Evolutionary conservation across 2,329 filamentous ascomycete species (phyloP).

Genomic region (Ramichloridium luteum): DNA sequence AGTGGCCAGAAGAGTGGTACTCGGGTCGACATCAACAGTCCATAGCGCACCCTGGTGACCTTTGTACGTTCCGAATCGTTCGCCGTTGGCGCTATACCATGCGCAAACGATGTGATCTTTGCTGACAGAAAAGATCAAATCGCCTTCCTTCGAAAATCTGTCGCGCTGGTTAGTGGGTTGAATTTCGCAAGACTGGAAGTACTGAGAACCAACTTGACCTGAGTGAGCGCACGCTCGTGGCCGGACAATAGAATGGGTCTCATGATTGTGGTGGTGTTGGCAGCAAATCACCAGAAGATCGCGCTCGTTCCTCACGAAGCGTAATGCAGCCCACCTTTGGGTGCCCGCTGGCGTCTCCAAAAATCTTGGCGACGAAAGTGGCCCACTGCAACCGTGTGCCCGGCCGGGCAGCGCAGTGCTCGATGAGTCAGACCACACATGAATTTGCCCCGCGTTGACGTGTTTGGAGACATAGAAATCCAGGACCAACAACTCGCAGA

Average conservation of each 20-base stretch:
- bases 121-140: conserved; percentile 87
- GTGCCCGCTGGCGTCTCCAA: no score
- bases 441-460: no score
- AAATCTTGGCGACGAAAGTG: no score
- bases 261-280: conserved; percentile 50
- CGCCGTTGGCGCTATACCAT: conserved; percentile 96
- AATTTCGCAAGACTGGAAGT: background rate
- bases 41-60: conserved; percentile 97
- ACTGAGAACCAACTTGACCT: conserved; percentile 15
- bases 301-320: conserved; percentile 1
- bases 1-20: conserved; percentile 80
- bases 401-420: no score
- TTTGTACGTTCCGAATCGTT: conserved; percentile 90
- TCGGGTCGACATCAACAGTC: conserved; percentile 94
- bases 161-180: conserved; percentile 1
- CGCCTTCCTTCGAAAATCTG: conserved; percentile 87
- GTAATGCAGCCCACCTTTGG: no score
- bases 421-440: no score
- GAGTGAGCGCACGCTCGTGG: conserved; percentile 45
- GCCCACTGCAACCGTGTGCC: no score
- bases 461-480: no score
- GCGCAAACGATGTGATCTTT: conserved; percentile 96
- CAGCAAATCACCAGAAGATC: conserved; percentile 6
- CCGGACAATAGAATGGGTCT: conserved; percentile 91
- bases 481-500: no score